Base-by-base conservation (phyloP, 2,329 filamentous ascomycete genomes). In the Pseudogymnoascus sp. region DNA sequence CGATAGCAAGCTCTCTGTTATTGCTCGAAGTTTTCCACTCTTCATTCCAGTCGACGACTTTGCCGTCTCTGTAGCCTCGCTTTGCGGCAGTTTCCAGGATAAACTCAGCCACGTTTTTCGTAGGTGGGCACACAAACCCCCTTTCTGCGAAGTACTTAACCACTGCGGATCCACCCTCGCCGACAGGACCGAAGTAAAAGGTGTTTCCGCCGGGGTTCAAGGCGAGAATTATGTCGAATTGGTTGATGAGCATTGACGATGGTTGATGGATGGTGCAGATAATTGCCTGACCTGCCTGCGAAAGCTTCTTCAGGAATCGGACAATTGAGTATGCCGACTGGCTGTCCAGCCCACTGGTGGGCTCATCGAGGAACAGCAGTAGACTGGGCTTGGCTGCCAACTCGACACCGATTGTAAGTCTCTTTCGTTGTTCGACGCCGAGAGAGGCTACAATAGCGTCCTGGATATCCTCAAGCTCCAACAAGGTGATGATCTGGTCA, bases 141-240 rank as follows among this genome's bases (percentile, higher is more conserved):
- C 84, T 78, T 12, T 71, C 71, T 6, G 88, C 83, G 63, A 92
- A 92, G 72, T 88, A 88, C 48, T 78, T 75, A 0, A 84, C 78
- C 58, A 89, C 73, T 0, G 76, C 83, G 2, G 75, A 74, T 0
- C 84, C 86, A 66, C 85, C 80, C 0, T 80, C 69, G 0, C 87
- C 87, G 39, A 89, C 84, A 1, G 87, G 78, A 7, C 86, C 87
- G 71, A 89, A 89, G 69, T 90, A 90, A 0, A 89, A 84, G 0
- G 85, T 88, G 69, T 80, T 84, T 1, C 87, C 87, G 38, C 86
- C 86, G 61, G 77, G 80, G 10, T 84, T 84, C 2, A 89, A 78
- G 72, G 89, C 85, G 0, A 88, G 75, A 1, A 88, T 74, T 1
- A 81, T 80, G 65, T 88, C 86, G 61, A 88, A 83, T 48, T 78